Base-by-base conservation (phyloP, 2,329 filamentous ascomycete species). In the Nemania bipapillata region DNA sequence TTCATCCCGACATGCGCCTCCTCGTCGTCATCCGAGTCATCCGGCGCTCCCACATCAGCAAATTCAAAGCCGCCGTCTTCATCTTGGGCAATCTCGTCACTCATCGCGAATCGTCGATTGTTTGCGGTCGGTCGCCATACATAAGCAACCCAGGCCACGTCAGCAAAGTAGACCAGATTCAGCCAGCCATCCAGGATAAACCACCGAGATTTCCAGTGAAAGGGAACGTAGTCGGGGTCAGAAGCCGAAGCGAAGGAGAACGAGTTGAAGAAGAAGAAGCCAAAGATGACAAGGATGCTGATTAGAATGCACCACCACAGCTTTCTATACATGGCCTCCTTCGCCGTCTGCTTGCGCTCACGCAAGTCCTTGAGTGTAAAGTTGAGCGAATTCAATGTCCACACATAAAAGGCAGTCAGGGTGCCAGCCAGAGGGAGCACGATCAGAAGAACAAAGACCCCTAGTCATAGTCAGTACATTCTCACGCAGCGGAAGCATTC, bases 251-350 rank as follows among this genome's bases (percentile, higher is more conserved):
- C 95, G 79, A 99, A 97, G 0, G 92, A 93, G 81, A 97, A 94
- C 74, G 92, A 96, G 85, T 97, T 98, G 84, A 98, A 90, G 85
- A 99, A 98, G 86, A 99, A 97, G 84, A 99, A 99, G 65, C 87
- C 94, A 75, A 99, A 99, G 74, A 98, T 97, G 74, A 98, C 93
- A 56, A 98, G 83, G 78, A 99, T 97, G 79, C 92, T 97, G 71
- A 89, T 85, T 53, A 99, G 86, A 68, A 99, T 97, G 79, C 93
- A 95, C 94, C 94, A 99, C 94, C 96, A 99, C 15, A 99, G 89
- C 80, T 96, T 97, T 83, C 92, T 94, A 83, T 98, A 99, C 96
- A 99, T 99, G 81, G 88, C 81, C 55, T 94, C 93, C 80, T 99
- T 99, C 75, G 91, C 91, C 75, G 92, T 91, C 82, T 99, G 96